Evolutionary conservation across 2,329 filamentous ascomycete species (phyloP).

Genomic region (Aspergillus tubingensis): DNA sequence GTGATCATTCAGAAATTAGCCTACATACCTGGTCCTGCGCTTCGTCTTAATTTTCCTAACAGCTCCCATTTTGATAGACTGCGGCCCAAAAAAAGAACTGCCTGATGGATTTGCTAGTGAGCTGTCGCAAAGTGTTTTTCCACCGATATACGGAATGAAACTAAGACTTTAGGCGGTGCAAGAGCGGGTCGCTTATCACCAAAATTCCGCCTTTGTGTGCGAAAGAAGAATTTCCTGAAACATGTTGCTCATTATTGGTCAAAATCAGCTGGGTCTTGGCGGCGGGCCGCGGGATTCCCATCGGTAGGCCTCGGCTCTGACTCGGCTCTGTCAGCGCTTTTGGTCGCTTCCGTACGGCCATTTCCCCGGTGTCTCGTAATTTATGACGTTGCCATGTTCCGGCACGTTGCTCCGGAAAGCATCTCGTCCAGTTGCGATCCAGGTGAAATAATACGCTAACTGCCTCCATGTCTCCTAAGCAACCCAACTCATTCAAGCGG

Average conservation of each 20-base stretch:
- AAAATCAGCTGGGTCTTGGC: conserved; percentile 21
- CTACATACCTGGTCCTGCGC: conserved; percentile 64
- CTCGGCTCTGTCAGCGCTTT: conserved; percentile 32
- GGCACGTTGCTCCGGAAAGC: conserved; percentile 28
- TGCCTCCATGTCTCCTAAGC: conserved; percentile 3
- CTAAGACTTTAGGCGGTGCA: conserved; percentile 21
- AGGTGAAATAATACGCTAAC: conserved; percentile 23
- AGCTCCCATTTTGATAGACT: conserved; percentile 63
- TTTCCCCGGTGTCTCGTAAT: conserved; percentile 24
- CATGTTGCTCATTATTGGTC: conserved; percentile 31
- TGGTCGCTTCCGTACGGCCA: conserved; percentile 18
- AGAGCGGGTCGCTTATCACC: conserved; percentile 30
- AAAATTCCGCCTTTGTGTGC: conserved; percentile 33
- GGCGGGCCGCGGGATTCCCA: conserved; percentile 27
- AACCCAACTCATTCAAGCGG: not conserved
- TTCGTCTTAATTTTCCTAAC: conserved; percentile 70
- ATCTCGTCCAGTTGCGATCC: conserved; percentile 23
- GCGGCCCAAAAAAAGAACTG: conserved; percentile 20
- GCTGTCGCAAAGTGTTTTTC: conserved; percentile 19
- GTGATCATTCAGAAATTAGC: conserved; percentile 11
- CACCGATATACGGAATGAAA: conserved; percentile 42
- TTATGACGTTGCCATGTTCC: conserved; percentile 34
- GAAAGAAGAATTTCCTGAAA: conserved; percentile 28
- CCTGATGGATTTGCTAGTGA: conserved; percentile 5
- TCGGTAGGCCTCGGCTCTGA: conserved; percentile 41